These are phyloP conservation scores for Hondaea fermentalgiana DNA, from an alignment of 108 stramenopile species.

Conservation along the genomic window DNA sequence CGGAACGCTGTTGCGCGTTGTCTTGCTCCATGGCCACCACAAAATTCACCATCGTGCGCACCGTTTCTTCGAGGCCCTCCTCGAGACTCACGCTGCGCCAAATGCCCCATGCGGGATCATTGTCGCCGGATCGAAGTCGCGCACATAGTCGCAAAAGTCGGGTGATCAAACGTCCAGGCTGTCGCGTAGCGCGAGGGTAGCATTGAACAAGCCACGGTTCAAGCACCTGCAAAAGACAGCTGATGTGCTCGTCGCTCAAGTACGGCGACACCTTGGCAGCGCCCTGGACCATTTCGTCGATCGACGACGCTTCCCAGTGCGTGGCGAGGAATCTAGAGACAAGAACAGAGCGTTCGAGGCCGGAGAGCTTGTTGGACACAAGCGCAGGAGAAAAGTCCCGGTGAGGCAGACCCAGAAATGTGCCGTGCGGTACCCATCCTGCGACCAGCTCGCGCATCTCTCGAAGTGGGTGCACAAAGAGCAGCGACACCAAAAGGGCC, in stretches of 20 bases:
- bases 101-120: background rate
- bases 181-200: background rate
- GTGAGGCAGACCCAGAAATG: background rate
- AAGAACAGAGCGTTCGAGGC: background rate
- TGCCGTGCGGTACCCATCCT: background rate
- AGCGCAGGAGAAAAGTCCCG: background rate
- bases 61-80: background rate
- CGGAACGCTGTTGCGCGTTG: background rate
- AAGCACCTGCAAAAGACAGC: background rate
- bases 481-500: background rate
- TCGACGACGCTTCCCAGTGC: background rate
- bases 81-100: background rate
- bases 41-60: background rate
- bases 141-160: background rate
- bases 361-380: background rate
- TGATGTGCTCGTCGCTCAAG: background rate
- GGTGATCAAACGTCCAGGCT: background rate
- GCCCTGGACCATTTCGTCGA: background rate
- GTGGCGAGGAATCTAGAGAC: background rate
- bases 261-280: background rate
- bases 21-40: background rate
- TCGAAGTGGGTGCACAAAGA: background rate
- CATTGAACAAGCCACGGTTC: background rate
- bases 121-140: background rate
- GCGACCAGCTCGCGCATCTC: background rate